These are phyloP conservation scores for Psilocybe cyanescens DNA, from an alignment of 768 basidiomycete genomes.

Conservation along the genomic window DNA sequence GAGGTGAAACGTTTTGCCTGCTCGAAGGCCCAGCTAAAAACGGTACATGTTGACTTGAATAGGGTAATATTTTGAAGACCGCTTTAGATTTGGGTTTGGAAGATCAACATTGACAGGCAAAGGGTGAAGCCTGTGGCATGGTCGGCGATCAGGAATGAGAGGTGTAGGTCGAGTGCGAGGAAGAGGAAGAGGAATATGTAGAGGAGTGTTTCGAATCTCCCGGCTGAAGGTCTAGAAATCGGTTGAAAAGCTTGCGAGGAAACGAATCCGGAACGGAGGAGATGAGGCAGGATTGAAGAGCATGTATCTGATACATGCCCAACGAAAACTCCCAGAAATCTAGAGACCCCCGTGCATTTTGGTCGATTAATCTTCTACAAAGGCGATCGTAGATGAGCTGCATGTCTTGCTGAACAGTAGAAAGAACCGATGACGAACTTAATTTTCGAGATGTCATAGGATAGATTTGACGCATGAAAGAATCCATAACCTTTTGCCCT, in stretches of 20 bases:
- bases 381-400: not conserved
- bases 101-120: no score
- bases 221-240: conserved; percentile 25
- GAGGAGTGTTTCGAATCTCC: not conserved
- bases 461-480: conserved; percentile 64
- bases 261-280: conserved; percentile 33
- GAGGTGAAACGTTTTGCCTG: not conserved
- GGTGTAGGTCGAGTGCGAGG: no score
- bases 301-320: conserved; percentile 67
- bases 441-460: conserved; percentile 62
- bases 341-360: conserved; percentile 57
- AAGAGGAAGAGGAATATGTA: no score
- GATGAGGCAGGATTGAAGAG: conserved; percentile 37
- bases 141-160: no score
- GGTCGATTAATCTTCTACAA: conserved; percentile 65
- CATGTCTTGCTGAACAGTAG: not conserved
- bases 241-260: conserved; percentile 33
- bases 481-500: conserved; percentile 64
- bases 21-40: not conserved
- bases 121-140: no score
- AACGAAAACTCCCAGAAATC: conserved; percentile 72
- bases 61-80: not conserved
- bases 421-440: conserved; percentile 44
- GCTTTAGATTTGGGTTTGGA: no score
- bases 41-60: not conserved